Evolutionary conservation across 495 filamentous ascomycete species (phyloP).

Genomic region (Glonium stellatum): DNA sequence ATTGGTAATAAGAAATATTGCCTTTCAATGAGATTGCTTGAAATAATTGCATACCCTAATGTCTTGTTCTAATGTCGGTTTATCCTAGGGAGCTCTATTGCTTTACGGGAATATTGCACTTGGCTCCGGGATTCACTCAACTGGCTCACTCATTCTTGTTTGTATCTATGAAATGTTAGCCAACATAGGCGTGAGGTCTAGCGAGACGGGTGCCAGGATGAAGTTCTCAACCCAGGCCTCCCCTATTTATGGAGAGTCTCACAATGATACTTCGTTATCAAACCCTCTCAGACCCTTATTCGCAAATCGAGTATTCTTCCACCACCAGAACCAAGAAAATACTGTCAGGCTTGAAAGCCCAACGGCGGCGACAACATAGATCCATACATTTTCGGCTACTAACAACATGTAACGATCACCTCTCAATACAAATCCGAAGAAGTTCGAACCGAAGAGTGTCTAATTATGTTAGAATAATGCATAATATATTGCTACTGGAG

Average conservation of each 20-base stretch:
- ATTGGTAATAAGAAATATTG: too few species aligned
- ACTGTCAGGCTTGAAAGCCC: neutral
- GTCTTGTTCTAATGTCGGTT: too few species aligned
- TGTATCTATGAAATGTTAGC: too few species aligned
- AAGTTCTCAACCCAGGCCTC: neutral
- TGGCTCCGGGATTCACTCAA: too few species aligned
- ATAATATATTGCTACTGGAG: neutral
- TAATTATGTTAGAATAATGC: neutral
- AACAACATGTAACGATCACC: neutral
- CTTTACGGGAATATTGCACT: too few species aligned
- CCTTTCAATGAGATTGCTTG: too few species aligned
- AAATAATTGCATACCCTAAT: too few species aligned
- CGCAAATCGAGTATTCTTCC: neutral
- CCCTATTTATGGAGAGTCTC: neutral
- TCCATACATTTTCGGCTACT: constrained; percentile 1
- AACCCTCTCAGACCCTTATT: neutral
- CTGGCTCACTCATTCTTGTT: too few species aligned
- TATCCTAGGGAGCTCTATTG: too few species aligned
- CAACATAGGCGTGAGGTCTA: too few species aligned
- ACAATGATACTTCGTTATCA: neutral
- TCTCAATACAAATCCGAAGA: neutral
- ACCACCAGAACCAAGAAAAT: neutral
- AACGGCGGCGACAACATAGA: neutral
- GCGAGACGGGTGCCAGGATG: neutral
- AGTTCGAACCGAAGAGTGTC: constrained; percentile 1